Conservation (phyloP, 192 early-diverging fungal species). For the Phycomyces blakesleeanus region DNA sequence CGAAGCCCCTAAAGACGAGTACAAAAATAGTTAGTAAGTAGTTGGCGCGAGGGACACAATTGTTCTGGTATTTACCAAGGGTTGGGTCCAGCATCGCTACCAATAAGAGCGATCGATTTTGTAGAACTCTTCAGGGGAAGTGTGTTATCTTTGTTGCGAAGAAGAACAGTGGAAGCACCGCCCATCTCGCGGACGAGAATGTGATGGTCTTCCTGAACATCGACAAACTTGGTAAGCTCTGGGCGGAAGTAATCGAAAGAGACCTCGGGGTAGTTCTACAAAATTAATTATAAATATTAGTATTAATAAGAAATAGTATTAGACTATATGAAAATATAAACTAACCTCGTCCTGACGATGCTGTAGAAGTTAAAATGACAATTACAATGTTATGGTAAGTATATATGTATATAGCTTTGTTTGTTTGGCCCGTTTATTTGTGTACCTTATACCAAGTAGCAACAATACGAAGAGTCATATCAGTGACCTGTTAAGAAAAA, state of each 20-base stretch:
- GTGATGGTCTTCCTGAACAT: slow-evolving; percentile 28
- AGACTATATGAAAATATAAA: not conserved
- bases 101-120: slow-evolving; percentile 28
- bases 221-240: slow-evolving; percentile 6
- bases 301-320: too few relatives aligned
- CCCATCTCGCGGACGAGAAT: slow-evolving; percentile 19
- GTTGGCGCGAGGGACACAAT: not conserved
- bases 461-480: slow-evolving; percentile 23
- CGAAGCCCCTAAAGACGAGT: slow-evolving; percentile 11
- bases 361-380: not conserved
- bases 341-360: slow-evolving; percentile 7
- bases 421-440: slow-evolving; percentile 6
- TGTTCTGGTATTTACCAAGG: slow-evolving; percentile 14
- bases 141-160: slow-evolving; percentile 24
- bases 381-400: not conserved
- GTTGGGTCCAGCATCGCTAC: slow-evolving; percentile 20
- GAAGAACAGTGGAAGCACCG: slow-evolving; percentile 21
- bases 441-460: slow-evolving; percentile 35
- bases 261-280: slow-evolving; percentile 12
- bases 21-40: not conserved
- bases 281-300: slow-evolving; percentile 6
- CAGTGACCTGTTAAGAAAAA: slow-evolving; percentile 3
- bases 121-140: slow-evolving; percentile 10
- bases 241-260: slow-evolving; percentile 23
- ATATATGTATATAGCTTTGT: not conserved